A percentile compares a stretch with the other conserved stretches of the same genome.
Conservation (phyloP, 306 rosid species). For the Alnus glutinosa region DNA sequence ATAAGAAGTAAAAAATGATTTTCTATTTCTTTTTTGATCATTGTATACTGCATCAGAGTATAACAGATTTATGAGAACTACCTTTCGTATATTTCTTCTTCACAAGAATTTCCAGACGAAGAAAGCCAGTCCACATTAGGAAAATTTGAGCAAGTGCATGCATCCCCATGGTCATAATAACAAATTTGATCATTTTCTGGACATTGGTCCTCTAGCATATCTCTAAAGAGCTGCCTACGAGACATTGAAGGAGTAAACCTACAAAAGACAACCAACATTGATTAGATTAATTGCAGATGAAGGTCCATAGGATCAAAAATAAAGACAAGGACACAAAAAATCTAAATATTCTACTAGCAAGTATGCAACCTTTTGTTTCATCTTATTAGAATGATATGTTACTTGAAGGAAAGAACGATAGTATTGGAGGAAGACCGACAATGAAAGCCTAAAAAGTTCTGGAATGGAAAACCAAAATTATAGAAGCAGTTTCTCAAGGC, state of each 20-base stretch:
- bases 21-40: background rate
- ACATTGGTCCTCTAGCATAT: constrained; percentile 49
- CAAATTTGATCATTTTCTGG: constrained; percentile 47
- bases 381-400: background rate
- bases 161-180: constrained; percentile 69
- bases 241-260: constrained; percentile 44
- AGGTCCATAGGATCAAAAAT: constrained; percentile 21
- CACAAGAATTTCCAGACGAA: constrained; percentile 87
- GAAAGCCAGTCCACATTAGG: constrained; percentile 79
- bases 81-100: constrained; percentile 81
- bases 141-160: constrained; percentile 70
- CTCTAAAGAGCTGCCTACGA: constrained; percentile 47
- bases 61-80: constrained; percentile 23
- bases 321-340: constrained; percentile 14
- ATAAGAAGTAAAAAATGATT: background rate
- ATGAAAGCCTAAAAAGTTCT: background rate
- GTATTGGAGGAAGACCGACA: background rate
- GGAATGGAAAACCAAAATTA: constrained; percentile 7
- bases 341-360: background rate
- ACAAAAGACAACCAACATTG: constrained; percentile 3
- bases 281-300: constrained; percentile 14
- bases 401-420: background rate
- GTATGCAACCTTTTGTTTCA: background rate
- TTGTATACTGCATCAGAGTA: background rate
- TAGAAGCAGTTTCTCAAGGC: constrained; percentile 2